Conservation (phyloP, 257 asterid genomes). For the Penstemon davidsonii region DNA sequence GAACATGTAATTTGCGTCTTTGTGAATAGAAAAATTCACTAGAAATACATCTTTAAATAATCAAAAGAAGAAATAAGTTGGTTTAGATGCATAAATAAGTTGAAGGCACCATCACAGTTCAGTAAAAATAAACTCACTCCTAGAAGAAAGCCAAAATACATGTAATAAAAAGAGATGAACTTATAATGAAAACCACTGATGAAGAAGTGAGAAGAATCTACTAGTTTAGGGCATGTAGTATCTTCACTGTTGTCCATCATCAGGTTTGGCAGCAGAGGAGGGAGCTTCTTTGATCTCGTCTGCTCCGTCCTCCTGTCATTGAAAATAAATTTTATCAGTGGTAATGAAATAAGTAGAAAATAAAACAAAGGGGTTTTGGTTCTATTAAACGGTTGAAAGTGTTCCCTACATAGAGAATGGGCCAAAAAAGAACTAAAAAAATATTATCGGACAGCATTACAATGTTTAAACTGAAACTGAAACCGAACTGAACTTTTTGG, state of each 20-base stretch:
- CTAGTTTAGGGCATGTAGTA: conserved; percentile 4
- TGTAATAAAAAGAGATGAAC: conserved; percentile 7
- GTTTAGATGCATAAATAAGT: no score
- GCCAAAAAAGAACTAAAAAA: not conserved
- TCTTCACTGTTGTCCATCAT: conserved; percentile 42
- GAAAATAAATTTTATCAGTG: no score
- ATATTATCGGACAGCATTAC: not conserved
- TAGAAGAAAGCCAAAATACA: not conserved
- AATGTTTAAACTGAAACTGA: no score
- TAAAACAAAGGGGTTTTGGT: not conserved
- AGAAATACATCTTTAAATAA: no score
- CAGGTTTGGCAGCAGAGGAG: conserved; percentile 58
- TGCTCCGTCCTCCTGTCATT: conserved; percentile 62
- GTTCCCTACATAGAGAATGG: no score
- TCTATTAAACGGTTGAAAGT: not conserved
- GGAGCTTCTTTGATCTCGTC: conserved; percentile 79
- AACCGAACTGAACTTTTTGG: no score
- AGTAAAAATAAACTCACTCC: no score
- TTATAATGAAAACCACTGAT: conserved; percentile 32
- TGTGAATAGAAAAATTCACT: no score
- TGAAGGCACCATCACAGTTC: no score
- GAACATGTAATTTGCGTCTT: no score
- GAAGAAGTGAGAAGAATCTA: conserved; percentile 23
- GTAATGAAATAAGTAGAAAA: not conserved
- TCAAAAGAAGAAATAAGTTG: no score